Evolutionary conservation across 176 grass and related monocot genomes (phyloP).

Genomic region (Avena sativa): DNA sequence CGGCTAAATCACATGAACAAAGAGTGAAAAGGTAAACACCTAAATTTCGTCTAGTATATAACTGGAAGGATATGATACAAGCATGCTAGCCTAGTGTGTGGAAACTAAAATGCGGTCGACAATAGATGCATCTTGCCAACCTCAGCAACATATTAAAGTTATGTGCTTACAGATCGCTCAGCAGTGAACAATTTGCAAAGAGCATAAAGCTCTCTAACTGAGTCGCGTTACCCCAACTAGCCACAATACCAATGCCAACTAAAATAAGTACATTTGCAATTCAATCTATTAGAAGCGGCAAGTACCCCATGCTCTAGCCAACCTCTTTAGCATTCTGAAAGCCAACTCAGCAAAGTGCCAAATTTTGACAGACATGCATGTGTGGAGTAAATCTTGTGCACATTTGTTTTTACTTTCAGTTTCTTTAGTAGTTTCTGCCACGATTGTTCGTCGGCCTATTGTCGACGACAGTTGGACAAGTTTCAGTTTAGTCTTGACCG

Average conservation of each 20-base stretch:
- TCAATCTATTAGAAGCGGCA: neutral
- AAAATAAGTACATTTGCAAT: slow-evolving; percentile 10
- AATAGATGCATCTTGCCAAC: neutral
- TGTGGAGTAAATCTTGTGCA: too few relatives aligned
- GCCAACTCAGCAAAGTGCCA: slow-evolving; percentile 15
- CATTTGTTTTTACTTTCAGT: too few relatives aligned
- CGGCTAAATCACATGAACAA: neutral
- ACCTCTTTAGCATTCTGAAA: neutral
- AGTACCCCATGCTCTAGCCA: neutral
- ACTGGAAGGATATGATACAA: neutral
- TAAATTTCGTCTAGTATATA: neutral
- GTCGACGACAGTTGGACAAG: too few relatives aligned
- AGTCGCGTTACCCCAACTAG: neutral
- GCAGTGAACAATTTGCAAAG: neutral
- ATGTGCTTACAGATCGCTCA: neutral
- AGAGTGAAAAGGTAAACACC: neutral
- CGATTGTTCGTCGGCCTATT: too few relatives aligned
- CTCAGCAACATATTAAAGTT: slow-evolving; percentile 8
- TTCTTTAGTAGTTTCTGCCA: too few relatives aligned
- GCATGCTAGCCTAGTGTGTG: neutral
- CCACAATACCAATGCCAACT: neutral
- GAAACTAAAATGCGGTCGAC: neutral
- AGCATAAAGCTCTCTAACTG: neutral
- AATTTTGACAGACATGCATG: slow-evolving; percentile 33
- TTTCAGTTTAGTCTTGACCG: too few relatives aligned